Percentiles rank a stretch among this genome's conserved stretches.
These are phyloP conservation scores for Oidiodendron maius DNA, from an alignment of 495 filamentous ascomycete genomes.

Conservation along the genomic window DNA sequence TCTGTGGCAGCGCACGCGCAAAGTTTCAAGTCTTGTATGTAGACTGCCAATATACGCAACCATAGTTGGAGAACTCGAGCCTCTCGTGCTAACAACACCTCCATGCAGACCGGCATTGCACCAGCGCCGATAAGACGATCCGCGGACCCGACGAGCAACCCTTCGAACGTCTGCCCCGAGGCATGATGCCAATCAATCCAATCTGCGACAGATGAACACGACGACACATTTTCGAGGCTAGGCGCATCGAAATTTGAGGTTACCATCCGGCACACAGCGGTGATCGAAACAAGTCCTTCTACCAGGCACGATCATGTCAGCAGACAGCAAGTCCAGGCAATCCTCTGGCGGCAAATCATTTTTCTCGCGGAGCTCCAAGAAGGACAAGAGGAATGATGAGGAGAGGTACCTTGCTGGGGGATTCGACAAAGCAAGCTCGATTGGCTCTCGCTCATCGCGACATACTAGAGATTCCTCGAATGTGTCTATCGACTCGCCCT, in stretches of 20 bases:
- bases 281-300: slow-evolving; percentile 8
- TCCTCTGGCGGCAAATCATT: slow-evolving; percentile 82
- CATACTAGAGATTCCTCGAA: slow-evolving; percentile 77
- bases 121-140: not conserved
- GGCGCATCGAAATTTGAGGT: slow-evolving; percentile 16
- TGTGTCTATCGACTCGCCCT: slow-evolving; percentile 61
- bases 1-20: too few species aligned
- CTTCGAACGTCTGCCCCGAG: too few species aligned
- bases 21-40: too few species aligned
- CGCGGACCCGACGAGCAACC: not conserved
- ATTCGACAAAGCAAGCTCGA: slow-evolving; percentile 36
- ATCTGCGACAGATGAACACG: slow-evolving; percentile 15
- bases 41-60: too few species aligned
- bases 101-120: not conserved
- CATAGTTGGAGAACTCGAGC: too few species aligned
- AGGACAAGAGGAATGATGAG: slow-evolving; percentile 54
- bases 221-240: slow-evolving; percentile 2
- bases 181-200: slow-evolving; percentile 15
- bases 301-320: slow-evolving; percentile 12
- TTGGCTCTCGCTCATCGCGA: slow-evolving; percentile 69
- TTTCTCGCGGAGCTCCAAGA: slow-evolving; percentile 72
- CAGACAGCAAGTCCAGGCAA: slow-evolving; percentile 71
- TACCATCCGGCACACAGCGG: slow-evolving; percentile 2
- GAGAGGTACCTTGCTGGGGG: slow-evolving; percentile 38
- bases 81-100: slow-evolving; percentile 13